Conservation (phyloP, 106 monocot genomes). For the Dioscorea zingiberensis region DNA sequence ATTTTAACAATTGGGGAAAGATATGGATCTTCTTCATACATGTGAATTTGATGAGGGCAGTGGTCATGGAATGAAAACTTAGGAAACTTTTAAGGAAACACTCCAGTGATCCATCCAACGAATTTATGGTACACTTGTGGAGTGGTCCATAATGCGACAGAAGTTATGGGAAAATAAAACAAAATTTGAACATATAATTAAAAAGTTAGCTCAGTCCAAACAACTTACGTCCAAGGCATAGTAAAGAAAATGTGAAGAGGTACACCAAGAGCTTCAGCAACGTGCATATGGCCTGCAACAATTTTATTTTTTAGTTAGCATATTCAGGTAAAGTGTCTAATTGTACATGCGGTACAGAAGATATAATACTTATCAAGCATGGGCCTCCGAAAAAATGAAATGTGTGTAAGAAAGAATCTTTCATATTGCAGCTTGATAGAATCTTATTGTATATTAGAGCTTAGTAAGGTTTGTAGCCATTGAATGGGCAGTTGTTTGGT, state of each 20-base stretch:
- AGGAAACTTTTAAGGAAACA: not conserved
- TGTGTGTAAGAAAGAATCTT: too few species aligned
- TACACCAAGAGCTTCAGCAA: constrained; percentile 94
- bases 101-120: too few species aligned
- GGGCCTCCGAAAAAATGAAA: too few species aligned
- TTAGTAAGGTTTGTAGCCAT: too few species aligned
- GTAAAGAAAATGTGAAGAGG: constrained; percentile 97
- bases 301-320: constrained; percentile 1
- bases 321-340: not conserved
- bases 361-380: not conserved
- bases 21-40: not conserved
- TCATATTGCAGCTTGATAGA: too few species aligned
- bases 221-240: constrained; percentile 99
- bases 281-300: constrained; percentile 79
- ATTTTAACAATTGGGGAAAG: too few species aligned
- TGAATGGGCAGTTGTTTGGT: too few species aligned
- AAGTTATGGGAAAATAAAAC: not conserved
- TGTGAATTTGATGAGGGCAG: not conserved
- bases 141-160: not conserved
- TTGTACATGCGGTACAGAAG: not conserved
- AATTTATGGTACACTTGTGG: too few species aligned
- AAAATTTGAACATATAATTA: not conserved
- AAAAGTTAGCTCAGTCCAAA: not conserved
- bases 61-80: not conserved
- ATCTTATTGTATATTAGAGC: too few species aligned